phyloP scores from a whole-genome alignment of 2,329 filamentous ascomycete species.

The Botrytis elliptica region DNA sequence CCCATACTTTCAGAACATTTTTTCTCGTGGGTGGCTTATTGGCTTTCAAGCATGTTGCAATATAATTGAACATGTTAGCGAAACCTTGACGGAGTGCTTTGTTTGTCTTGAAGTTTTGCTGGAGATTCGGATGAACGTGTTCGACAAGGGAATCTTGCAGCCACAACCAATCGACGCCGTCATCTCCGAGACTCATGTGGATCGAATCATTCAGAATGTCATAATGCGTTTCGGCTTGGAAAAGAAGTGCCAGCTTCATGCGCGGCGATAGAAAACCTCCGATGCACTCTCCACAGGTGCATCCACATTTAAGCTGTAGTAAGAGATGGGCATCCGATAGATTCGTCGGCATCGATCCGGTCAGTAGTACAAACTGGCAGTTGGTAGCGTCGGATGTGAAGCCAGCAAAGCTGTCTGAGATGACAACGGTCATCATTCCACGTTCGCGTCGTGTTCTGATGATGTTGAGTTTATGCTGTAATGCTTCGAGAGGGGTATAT shows the following conservation, averaged over 20 bases:
- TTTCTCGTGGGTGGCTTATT: constrained; percentile 21
- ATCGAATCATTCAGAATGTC: neutral
- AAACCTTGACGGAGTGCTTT: constrained; percentile 29
- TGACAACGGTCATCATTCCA: constrained; percentile 22
- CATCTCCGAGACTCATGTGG: neutral
- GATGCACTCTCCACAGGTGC: constrained; percentile 42
- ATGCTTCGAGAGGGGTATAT: constrained; percentile 40
- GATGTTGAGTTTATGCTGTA: constrained; percentile 33
- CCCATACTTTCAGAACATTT: constrained; percentile 22
- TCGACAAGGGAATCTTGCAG: neutral
- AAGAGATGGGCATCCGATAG: neutral
- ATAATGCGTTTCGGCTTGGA: constrained; percentile 35
- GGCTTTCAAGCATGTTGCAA: constrained; percentile 31
- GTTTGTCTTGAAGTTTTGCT: neutral
- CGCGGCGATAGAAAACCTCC: constrained; percentile 43
- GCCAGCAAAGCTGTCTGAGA: constrained; percentile 41
- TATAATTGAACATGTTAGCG: constrained; percentile 38
- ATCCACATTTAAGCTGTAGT: constrained; percentile 40
- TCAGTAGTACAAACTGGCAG: constrained; percentile 36
- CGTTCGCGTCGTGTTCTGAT: constrained; percentile 29
- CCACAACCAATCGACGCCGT: neutral
- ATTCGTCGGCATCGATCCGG: constrained; percentile 12
- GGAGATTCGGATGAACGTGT: neutral
- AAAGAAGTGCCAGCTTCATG: constrained; percentile 39
- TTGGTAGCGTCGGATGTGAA: constrained; percentile 33